phyloP scores from a whole-genome alignment of 257 asterid species.

The Solanum lignicaule region DNA sequence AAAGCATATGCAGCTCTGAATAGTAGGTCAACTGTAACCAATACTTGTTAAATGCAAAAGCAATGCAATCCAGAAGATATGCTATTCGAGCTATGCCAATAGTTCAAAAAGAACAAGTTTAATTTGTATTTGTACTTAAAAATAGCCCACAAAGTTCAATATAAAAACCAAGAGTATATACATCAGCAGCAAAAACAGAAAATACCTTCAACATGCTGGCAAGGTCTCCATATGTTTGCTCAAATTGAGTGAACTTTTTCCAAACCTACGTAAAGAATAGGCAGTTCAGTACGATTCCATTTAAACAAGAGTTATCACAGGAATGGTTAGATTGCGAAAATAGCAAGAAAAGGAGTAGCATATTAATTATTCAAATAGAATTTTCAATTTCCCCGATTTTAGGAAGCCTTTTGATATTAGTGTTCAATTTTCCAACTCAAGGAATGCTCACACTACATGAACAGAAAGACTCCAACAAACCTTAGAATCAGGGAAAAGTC shows the following conservation, averaged over 20 bases:
- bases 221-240: constrained; percentile 97
- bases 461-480: not conserved
- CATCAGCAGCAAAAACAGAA: not conserved
- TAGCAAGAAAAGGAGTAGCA: not conserved
- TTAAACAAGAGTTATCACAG: not conserved
- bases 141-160: not conserved
- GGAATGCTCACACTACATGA: not conserved
- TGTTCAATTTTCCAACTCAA: not conserved
- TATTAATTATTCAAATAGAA: not conserved
- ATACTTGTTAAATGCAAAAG: not conserved
- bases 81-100: not conserved
- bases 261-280: constrained; percentile 53
- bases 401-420: not conserved
- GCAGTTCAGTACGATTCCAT: not conserved
- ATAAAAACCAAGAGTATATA: not conserved
- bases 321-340: not conserved
- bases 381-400: not conserved
- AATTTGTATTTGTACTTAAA: not conserved
- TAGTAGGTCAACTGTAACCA: not conserved
- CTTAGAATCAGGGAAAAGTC: not conserved
- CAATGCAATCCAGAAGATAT: not conserved
- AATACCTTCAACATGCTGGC: constrained; percentile 90
- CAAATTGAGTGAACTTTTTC: constrained; percentile 78
- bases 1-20: not conserved
- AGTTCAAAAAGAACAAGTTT: not conserved